Conservation (phyloP, 2,329 filamentous ascomycete genomes). For the Pseudocercospora eumusae region DNA sequence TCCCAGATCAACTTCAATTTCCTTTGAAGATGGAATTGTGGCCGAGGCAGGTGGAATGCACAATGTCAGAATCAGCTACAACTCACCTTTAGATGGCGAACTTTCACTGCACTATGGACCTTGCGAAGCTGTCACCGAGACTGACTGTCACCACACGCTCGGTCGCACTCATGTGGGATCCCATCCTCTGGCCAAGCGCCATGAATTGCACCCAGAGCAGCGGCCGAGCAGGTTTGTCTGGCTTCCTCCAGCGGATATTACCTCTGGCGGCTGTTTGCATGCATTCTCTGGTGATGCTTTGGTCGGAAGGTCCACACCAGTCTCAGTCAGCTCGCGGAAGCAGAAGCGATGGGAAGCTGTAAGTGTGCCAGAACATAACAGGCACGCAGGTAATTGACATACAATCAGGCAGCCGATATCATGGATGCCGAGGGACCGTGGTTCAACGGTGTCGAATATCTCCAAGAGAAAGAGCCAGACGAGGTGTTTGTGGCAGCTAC, state of each 20-base stretch:
- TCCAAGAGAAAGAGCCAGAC: slow-evolving; percentile 57
- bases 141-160: slow-evolving; percentile 49
- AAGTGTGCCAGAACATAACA: neutral
- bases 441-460: slow-evolving; percentile 65
- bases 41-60: slow-evolving; percentile 45
- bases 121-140: slow-evolving; percentile 42
- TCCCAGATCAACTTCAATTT: slow-evolving; percentile 25
- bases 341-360: slow-evolving; percentile 42
- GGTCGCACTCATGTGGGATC: slow-evolving; percentile 45
- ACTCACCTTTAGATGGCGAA: slow-evolving; percentile 47
- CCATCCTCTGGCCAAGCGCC: slow-evolving; percentile 35
- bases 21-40: slow-evolving; percentile 31
- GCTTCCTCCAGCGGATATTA: slow-evolving; percentile 47
- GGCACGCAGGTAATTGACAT: neutral
- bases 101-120: slow-evolving; percentile 50
- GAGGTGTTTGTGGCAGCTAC: slow-evolving; percentile 51
- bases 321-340: slow-evolving; percentile 42
- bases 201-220: slow-evolving; percentile 33
- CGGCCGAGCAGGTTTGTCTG: slow-evolving; percentile 52
- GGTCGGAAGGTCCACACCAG: slow-evolving; percentile 47
- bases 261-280: slow-evolving; percentile 47
- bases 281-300: slow-evolving; percentile 46
- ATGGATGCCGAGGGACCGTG: slow-evolving; percentile 60
- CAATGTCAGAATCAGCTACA: slow-evolving; percentile 53
- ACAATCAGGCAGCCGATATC: slow-evolving; percentile 46